Conservation (phyloP, 805 yeast genomes). For the Metschnikowia peoriensis region DNA sequence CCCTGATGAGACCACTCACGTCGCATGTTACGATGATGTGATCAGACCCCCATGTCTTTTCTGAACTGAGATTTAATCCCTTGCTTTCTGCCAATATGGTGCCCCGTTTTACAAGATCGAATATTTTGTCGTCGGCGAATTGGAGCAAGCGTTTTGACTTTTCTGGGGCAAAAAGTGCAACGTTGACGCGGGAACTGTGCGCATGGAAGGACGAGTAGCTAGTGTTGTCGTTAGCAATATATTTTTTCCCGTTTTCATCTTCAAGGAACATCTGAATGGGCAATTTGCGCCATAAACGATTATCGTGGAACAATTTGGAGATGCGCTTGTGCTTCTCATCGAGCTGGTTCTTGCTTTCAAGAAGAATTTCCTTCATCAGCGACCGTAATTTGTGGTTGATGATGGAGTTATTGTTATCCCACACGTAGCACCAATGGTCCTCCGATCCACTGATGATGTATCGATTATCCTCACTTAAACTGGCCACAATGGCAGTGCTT, state of each 20-base stretch:
- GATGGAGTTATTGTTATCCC: constrained; percentile 54
- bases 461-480: constrained; percentile 52
- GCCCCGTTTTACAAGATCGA: constrained; percentile 48
- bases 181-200: constrained; percentile 69
- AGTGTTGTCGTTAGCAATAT: constrained; percentile 48
- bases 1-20: constrained; percentile 65
- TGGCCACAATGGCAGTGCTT: constrained; percentile 70
- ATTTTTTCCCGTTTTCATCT: constrained; percentile 17
- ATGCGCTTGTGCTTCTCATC: constrained; percentile 32
- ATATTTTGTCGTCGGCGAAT: constrained; percentile 76
- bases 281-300: constrained; percentile 26
- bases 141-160: constrained; percentile 62
- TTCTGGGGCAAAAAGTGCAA: constrained; percentile 75
- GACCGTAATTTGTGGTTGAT: constrained; percentile 38
- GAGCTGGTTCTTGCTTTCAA: constrained; percentile 34
- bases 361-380: constrained; percentile 33
- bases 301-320: constrained; percentile 28
- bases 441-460: constrained; percentile 79
- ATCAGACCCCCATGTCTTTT: constrained; percentile 21
- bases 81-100: constrained; percentile 9
- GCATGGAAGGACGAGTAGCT: constrained; percentile 75
- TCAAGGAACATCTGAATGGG: constrained; percentile 27
- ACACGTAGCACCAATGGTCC: constrained; percentile 81
- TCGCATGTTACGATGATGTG: constrained; percentile 77
- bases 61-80: constrained; percentile 1